Evolutionary conservation across 176 grass and related monocot genomes (phyloP).

Genomic region (Eragrostis curvula): DNA sequence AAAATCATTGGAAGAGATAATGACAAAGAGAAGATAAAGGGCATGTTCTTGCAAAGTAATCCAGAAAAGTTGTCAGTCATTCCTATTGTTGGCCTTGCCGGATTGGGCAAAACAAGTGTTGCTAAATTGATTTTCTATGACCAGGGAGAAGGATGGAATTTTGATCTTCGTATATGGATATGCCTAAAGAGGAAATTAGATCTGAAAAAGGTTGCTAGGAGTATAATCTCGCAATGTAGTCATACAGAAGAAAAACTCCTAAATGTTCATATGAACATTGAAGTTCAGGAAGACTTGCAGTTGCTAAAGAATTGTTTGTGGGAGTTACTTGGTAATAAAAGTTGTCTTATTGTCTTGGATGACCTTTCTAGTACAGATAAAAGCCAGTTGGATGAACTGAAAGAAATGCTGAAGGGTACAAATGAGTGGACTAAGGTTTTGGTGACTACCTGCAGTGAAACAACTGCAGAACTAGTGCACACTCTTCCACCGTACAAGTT

Average conservation of each 20-base stretch:
- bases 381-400: conserved; percentile 14
- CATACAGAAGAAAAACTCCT: background rate
- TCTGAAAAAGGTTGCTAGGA: conserved; percentile 18
- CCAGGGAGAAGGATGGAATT: conserved; percentile 15
- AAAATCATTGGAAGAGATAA: conserved; percentile 29
- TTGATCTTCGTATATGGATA: conserved; percentile 47
- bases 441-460: conserved; percentile 47
- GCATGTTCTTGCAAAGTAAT: conserved; percentile 5
- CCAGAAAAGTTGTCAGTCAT: conserved; percentile 14
- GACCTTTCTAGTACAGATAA: conserved; percentile 12
- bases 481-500: conserved; percentile 17
- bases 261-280: background rate
- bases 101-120: conserved; percentile 48
- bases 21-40: conserved; percentile 29
- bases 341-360: conserved; percentile 32
- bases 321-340: background rate
- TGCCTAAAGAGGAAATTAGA: conserved; percentile 7
- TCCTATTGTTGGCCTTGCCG: conserved; percentile 45
- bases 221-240: conserved; percentile 18
- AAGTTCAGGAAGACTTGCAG: conserved; percentile 14
- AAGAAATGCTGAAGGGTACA: background rate
- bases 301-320: conserved; percentile 23
- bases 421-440: conserved; percentile 19
- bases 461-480: conserved; percentile 29
- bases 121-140: conserved; percentile 49